A percentile compares a stretch with the other conserved stretches of the same genome.
Evolutionary conservation across 1,284 basidiomycete genomes (phyloP).

Genomic region (Tremellales sp.): DNA sequence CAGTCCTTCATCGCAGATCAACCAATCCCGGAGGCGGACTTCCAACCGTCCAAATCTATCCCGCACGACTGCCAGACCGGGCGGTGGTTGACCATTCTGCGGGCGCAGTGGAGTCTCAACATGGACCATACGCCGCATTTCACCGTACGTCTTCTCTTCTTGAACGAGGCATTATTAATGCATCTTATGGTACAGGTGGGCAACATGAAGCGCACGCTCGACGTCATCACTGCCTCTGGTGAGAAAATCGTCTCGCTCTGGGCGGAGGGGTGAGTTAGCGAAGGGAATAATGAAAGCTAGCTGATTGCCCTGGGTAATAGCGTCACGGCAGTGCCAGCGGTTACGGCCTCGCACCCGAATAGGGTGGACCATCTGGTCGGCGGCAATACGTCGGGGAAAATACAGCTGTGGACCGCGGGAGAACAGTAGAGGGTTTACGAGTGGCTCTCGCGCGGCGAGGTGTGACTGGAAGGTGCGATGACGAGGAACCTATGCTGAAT

Average conservation of each 20-base stretch:
- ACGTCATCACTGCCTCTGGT: conserved; percentile 45
- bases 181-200: conserved; percentile 29
- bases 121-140: conserved; percentile 49
- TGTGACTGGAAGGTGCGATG: no score
- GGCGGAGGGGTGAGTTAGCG: conserved; percentile 31
- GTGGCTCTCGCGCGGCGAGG: no score
- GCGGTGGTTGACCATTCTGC: conserved; percentile 51
- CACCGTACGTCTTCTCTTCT: conserved; percentile 24
- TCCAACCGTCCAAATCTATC: conserved; percentile 33
- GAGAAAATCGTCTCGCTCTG: conserved; percentile 39
- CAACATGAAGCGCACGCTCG: conserved; percentile 50
- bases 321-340: conserved; percentile 50
- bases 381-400: conserved; percentile 47
- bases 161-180: not conserved
- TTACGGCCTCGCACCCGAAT: conserved; percentile 48
- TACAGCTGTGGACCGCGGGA: conserved; percentile 40
- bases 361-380: conserved; percentile 45
- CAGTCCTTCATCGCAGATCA: conserved; percentile 26
- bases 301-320: conserved; percentile 17
- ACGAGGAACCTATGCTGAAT: no score
- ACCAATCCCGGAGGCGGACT: conserved; percentile 29
- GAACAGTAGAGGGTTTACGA: no score
- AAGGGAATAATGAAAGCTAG: not conserved
- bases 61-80: conserved; percentile 52
- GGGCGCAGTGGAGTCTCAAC: conserved; percentile 50